Base-by-base conservation (phyloP, 1,139 yeast genomes). In the Geotrichum carabidarum region DNA sequence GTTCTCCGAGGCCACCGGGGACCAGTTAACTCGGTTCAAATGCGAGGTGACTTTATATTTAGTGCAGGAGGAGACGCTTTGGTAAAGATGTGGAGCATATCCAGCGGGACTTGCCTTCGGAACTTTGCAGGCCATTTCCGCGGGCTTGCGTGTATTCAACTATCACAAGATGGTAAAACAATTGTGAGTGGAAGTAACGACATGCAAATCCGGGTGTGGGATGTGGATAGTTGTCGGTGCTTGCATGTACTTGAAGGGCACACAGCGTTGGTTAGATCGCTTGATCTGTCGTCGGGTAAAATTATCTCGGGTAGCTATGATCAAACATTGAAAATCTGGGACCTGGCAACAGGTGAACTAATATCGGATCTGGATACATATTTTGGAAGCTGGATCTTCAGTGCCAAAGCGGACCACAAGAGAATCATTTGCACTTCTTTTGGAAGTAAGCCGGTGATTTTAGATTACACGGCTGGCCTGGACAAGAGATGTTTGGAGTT, bases 291-390 rank as follows among this genome's bases (percentile, higher is more conserved):
- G 44, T 60, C 63, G 15, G 58, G 63, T 43, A 60, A 61, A 37
- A 65, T 70, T 37, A 63, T 71, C 7, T 68, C 73, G 7, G 75
- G 70, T 15, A 67, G 72, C 4, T 72, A 72, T 53, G 75, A 72
- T 57, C 65, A 66, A 54, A 65, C 73, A 4, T 63, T 72, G 45
- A 67, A 70, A 44, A 61, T 72, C 2, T 72, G 75, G 75, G 68
- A 69, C 51, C 49, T 68, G 30, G 62, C 63, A 8, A 58, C 66
- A 0, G 67, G 70, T 8, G 50, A 61, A 32, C 59, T 65, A 12
- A 42, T 70, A 15, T 50, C 64, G 5, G 65, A 63, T 48, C 50
- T 68, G 38, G 60, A 62, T 4, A 69, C 69, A 4, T 65, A 61
- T 59, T 73, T 71, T 55, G 71, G 70, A 1, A 64, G 68, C 52